Base-by-base conservation (phyloP, 331 rosid species). In the Stylosanthes scabra region DNA sequence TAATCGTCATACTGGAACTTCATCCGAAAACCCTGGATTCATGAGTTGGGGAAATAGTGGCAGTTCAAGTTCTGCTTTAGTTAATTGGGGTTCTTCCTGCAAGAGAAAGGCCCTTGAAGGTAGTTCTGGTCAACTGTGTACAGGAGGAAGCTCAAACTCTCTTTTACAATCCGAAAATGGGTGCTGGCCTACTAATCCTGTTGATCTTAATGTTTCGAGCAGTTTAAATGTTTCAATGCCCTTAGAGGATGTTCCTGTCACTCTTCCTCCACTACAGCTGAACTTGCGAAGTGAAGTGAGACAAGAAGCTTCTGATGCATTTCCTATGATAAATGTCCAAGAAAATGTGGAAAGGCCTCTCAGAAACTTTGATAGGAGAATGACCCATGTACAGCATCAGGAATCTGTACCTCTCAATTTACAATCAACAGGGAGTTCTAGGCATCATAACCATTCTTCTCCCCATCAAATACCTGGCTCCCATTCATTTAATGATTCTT, bases 91-190 rank as follows among this genome's bases (percentile, higher is more conserved):
- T 46, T 84, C 88, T 81, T 87, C 91, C 28, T 87, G 97, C 86
- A 91, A 91, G 85, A 80, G 97, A 71, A 91, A 87, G 83, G 70
- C 91, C 62, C 75, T 89, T 78, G 96, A 91, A 81, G 97, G 85
- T 63, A 87, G 85, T 78, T 84, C 97, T 68, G 74, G 81, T 65
- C 90, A 84, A 67, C 75, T 83, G 46, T 81, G 83, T 69, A 58
- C 85, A 5, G 86, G 86, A 60, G 91, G 82, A 79, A 87, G 90
- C 79, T 91, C 91, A 41, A 84, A 85, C 86, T 79, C 88, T 41
- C 65, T 76, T 65, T 63, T 70, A 11, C 88, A 83, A 76, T 60
- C 84, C 70, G 93, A 81, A 77, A 81, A 77, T 74, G 70, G 66
- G 64, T 74, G 57, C 20, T 81, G 84, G 96, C 78, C 80, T 70